These are phyloP conservation scores for Eimeria sp. DNA, from an alignment of 169 alveolate species.

Conservation along the genomic window DNA sequence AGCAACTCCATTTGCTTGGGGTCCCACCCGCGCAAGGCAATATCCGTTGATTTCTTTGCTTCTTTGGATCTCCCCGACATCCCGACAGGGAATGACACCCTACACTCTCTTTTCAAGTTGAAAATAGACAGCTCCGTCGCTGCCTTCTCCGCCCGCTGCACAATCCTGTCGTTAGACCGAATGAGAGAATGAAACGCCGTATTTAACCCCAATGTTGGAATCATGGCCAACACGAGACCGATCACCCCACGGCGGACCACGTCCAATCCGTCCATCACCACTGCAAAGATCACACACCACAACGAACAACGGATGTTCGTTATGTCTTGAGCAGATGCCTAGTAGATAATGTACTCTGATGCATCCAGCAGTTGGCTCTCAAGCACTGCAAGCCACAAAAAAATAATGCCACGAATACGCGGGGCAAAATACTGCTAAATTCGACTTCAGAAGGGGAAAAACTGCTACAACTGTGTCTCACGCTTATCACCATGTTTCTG, in stretches of 20 bases:
- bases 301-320: not conserved
- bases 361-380: not conserved
- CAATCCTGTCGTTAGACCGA: not conserved
- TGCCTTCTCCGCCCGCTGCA: conserved; percentile 12
- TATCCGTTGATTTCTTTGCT: not conserved
- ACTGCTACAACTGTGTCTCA: not conserved
- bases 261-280: conserved; percentile 27
- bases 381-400: not conserved
- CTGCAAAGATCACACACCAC: conserved; percentile 5
- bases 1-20: conserved; percentile 6
- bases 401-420: not conserved
- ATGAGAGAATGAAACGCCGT: conserved; percentile 38
- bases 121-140: conserved; percentile 18
- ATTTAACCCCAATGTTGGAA: conserved; percentile 10
- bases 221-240: conserved; percentile 29
- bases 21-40: not conserved
- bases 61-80: not conserved
- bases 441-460: not conserved
- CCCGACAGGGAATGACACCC: not conserved
- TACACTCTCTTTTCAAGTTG: conserved; percentile 16
- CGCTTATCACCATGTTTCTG: not conserved
- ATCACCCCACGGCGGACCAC: conserved; percentile 64
- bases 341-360: not conserved
- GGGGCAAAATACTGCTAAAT: not conserved
- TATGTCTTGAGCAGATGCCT: not conserved